Evolutionary conservation across 257 asterid genomes (phyloP), one percentile per base, ranked within the genome.

Genomic region (Dorcoceras hygrometricum): DNA sequence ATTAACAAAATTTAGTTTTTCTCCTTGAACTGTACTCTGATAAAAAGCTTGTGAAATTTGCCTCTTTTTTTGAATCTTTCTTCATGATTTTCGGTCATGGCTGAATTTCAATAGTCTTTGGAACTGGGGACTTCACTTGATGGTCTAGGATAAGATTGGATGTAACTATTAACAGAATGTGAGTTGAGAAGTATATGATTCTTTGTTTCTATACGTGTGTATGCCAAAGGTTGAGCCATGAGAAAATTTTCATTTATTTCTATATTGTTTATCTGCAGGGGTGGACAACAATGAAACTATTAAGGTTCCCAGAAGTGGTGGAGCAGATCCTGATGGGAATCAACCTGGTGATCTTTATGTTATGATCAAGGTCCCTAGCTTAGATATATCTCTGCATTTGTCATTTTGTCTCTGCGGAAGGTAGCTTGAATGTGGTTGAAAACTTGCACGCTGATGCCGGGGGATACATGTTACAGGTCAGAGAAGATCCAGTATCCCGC

Each of bases 241-340:
- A 69, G 0, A 8, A 57, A 3, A 23, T 68, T 59, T 12, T 66
- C 57, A 43, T 64, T 62, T 77, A 71, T 65, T 66, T 59, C 10
- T 48, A 51, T 62, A 53, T 57, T 48, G 54, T 65, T 71, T 54
- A 53, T 58, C 73, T 79, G 50, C 87, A 93, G 98, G 98, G 57
- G 85, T 93, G 69, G 98, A 89, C 87, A 88, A 81, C 23, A 59
- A 82, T 63, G 97, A 93, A 48, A 83, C 84, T 59, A 66, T 87
- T 57, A 86, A 81, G 79, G 79, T 92, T 71, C 82, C 88, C 23
- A 81, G 89, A 80, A 80, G 89, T 68, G 98, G 98, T 71, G 97
- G 98, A 62, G 91, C 95, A 39, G 98, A 93, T 81, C 97, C 97
- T 70, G 96, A 89, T 68, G 97, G 98, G 73, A 89, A 65, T 73